Percentiles rank a stretch among this genome's conserved stretches.
These are phyloP conservation scores for Alternaria viburni DNA, from an alignment of 2,329 filamentous ascomycete species.

Conservation along the genomic window DNA sequence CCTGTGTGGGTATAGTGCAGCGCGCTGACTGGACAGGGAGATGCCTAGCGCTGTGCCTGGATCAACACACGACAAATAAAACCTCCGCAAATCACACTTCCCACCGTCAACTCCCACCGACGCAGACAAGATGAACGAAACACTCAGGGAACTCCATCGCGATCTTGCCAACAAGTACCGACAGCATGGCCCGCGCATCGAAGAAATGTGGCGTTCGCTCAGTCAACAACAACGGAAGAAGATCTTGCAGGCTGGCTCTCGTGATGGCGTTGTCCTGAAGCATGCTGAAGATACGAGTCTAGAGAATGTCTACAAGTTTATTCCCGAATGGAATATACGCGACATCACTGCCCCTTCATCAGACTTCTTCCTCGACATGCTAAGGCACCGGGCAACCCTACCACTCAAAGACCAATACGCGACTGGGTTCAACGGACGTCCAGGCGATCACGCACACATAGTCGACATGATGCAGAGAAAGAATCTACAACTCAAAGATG, in stretches of 20 bases:
- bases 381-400: conserved; percentile 49
- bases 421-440: conserved; percentile 34
- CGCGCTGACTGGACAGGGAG: too few relatives aligned
- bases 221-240: conserved; percentile 40
- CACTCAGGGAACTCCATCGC: conserved; percentile 40
- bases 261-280: conserved; percentile 45
- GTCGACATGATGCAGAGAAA: conserved; percentile 42
- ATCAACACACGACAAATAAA: background rate
- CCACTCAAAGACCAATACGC: conserved; percentile 12
- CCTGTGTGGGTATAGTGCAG: too few relatives aligned
- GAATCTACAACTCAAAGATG: conserved; percentile 39
- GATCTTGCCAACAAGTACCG: conserved; percentile 52
- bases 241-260: conserved; percentile 46
- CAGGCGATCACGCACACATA: conserved; percentile 50
- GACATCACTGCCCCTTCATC: conserved; percentile 49
- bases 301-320: conserved; percentile 49
- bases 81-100: background rate
- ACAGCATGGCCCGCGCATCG: conserved; percentile 44
- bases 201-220: conserved; percentile 52
- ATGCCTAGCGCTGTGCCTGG: too few relatives aligned
- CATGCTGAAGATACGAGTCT: conserved; percentile 45
- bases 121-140: conserved; percentile 12
- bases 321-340: conserved; percentile 55
- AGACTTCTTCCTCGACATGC: conserved; percentile 44
- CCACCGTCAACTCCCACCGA: background rate